phyloP scores from a whole-genome alignment of 306 rosid species.

The Lathyrus tuberosus region DNA sequence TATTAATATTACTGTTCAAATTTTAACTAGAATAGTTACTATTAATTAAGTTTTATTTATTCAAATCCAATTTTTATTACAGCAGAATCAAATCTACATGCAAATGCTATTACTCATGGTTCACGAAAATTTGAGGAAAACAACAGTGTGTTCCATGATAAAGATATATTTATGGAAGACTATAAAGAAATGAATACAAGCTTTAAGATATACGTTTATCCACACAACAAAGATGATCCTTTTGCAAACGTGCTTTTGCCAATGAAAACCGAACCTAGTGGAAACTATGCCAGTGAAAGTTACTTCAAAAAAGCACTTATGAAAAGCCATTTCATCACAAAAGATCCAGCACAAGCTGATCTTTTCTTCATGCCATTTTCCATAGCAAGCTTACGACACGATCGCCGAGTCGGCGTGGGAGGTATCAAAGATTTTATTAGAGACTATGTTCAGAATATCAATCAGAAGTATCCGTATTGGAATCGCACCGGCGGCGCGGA shows the following conservation, averaged over 20 bases:
- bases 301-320: constrained; percentile 71
- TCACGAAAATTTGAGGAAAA: constrained; percentile 52
- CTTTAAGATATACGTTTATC: constrained; percentile 88
- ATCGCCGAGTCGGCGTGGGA: constrained; percentile 65
- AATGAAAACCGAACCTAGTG: constrained; percentile 61
- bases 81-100: background rate
- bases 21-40: too few relatives aligned
- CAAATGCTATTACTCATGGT: background rate
- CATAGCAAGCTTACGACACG: constrained; percentile 73
- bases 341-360: constrained; percentile 63
- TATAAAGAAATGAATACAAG: constrained; percentile 75
- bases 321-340: constrained; percentile 68
- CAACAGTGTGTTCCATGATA: constrained; percentile 66
- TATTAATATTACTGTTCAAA: too few relatives aligned
- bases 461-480: constrained; percentile 68
- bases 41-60: too few relatives aligned
- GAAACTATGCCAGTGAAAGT: constrained; percentile 91
- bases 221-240: constrained; percentile 64
- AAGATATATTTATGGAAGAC: constrained; percentile 63
- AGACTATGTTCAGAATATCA: constrained; percentile 60
- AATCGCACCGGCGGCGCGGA: constrained; percentile 72
- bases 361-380: constrained; percentile 89
- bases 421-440: constrained; percentile 68
- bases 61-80: background rate
- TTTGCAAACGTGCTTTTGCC: constrained; percentile 76